Conservation (phyloP, 2,329 filamentous ascomycete species). For the Ophiostoma perfectum region DNA sequence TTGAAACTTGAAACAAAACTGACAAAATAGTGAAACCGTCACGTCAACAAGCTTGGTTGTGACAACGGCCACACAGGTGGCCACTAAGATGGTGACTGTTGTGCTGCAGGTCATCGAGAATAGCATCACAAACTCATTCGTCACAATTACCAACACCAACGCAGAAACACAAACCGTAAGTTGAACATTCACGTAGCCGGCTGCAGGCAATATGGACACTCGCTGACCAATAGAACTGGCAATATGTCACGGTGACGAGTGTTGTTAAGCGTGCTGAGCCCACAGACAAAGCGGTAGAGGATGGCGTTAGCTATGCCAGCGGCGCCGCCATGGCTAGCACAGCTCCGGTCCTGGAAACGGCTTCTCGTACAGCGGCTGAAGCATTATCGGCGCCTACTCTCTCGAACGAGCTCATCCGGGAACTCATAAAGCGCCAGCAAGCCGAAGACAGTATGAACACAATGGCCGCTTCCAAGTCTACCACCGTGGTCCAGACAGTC, state of each 20-base stretch:
- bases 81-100: constrained; percentile 24
- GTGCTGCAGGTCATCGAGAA: constrained; percentile 25
- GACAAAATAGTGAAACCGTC: constrained; percentile 24
- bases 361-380: neutral
- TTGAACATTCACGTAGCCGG: no score
- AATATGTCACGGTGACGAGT: constrained; percentile 25
- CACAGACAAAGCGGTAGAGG: neutral
- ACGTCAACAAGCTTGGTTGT: constrained; percentile 20
- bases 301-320: neutral
- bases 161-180: constrained; percentile 27
- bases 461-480: constrained; percentile 11
- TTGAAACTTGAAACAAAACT: neutral
- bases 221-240: constrained; percentile 23
- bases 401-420: constrained; percentile 1
- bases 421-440: constrained; percentile 12
- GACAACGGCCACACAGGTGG: constrained; percentile 20
- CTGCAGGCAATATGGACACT: no score
- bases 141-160: constrained; percentile 25
- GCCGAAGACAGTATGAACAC: constrained; percentile 21
- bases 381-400: neutral
- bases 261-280: constrained; percentile 19
- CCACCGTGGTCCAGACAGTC: constrained; percentile 4
- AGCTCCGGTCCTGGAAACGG: neutral
- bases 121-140: constrained; percentile 22
- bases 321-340: neutral